Percentiles rank a stretch among this genome's conserved stretches.
These are phyloP conservation scores for Herpetomonas tarakana DNA, from an alignment of 208 protist species.

Conservation along the genomic window DNA sequence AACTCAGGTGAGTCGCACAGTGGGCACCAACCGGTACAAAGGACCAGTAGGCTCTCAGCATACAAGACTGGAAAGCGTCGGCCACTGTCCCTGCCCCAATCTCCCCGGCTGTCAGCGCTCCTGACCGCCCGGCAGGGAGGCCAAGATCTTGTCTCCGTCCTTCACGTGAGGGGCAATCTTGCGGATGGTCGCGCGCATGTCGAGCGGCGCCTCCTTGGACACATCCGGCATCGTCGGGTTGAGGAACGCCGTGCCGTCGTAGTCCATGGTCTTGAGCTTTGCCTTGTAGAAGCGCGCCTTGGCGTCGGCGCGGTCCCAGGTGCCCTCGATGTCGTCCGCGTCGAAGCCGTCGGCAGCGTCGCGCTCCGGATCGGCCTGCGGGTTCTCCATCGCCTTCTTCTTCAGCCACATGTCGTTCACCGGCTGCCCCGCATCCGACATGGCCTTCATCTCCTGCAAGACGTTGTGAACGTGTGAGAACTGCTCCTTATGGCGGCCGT, in stretches of 20 bases:
- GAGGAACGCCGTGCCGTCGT: conserved; percentile 71
- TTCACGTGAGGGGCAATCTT: conserved; percentile 84
- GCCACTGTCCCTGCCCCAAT: too few relatives aligned
- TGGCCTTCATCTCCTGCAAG: conserved; percentile 73
- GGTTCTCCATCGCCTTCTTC: conserved; percentile 45
- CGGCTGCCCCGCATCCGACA: conserved; percentile 63
- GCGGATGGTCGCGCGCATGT: conserved; percentile 74
- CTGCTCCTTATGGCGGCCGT: conserved; percentile 64
- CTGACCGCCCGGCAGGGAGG: conserved; percentile 28
- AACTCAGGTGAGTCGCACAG: too few relatives aligned
- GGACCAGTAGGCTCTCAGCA: too few relatives aligned
- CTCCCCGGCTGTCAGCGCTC: not conserved
- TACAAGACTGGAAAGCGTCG: too few relatives aligned
- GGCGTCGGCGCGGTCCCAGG: conserved; percentile 77
- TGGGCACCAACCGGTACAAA: too few relatives aligned
- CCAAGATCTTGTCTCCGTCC: conserved; percentile 82
- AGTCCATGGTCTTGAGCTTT: conserved; percentile 86
- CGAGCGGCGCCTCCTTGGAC: conserved; percentile 68
- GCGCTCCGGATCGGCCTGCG: conserved; percentile 31
- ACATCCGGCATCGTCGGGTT: conserved; percentile 69
- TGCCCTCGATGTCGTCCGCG: conserved; percentile 64
- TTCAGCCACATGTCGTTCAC: conserved; percentile 83
- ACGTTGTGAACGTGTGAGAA: conserved; percentile 76
- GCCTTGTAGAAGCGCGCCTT: conserved; percentile 87
- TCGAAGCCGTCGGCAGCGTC: conserved; percentile 72